A percentile compares a stretch with the other conserved stretches of the same genome.
These are phyloP conservation scores for Isabelozyma rhagii DNA, from an alignment of 805 yeast species.

Conservation along the genomic window DNA sequence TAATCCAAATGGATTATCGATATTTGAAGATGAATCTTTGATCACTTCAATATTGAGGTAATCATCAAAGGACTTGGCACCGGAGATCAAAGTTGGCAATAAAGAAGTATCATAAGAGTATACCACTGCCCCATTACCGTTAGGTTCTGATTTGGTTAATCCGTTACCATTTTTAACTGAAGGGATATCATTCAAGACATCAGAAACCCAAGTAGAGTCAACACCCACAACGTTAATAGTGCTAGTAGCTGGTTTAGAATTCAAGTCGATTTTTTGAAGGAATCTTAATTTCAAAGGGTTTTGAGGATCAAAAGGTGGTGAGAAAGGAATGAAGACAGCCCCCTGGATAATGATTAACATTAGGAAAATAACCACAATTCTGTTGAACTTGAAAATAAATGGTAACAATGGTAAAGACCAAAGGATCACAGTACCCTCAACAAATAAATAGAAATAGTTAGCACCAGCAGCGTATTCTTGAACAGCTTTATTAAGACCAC, in stretches of 20 bases:
- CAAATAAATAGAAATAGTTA: slow-evolving; percentile 23
- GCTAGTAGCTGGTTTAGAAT: slow-evolving; percentile 23
- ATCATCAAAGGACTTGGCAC: slow-evolving; percentile 33
- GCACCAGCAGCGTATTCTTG: slow-evolving; percentile 59
- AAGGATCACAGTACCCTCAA: slow-evolving; percentile 25
- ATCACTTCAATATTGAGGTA: slow-evolving; percentile 51
- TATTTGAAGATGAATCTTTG: slow-evolving; percentile 43
- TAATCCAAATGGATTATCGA: slow-evolving; percentile 57
- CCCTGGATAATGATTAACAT: slow-evolving; percentile 35
- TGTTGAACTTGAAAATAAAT: slow-evolving; percentile 65
- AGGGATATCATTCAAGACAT: slow-evolving; percentile 60
- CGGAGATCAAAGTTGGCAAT: slow-evolving; percentile 36
- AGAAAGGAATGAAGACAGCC: slow-evolving; percentile 32
- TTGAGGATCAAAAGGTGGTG: slow-evolving; percentile 55
- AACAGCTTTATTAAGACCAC: slow-evolving; percentile 66
- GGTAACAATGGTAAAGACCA: slow-evolving; percentile 56
- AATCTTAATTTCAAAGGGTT: slow-evolving; percentile 74
- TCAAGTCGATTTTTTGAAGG: slow-evolving; percentile 56
- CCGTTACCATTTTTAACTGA: slow-evolving; percentile 42
- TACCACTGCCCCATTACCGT: slow-evolving; percentile 46
- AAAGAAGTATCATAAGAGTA: slow-evolving; percentile 53
- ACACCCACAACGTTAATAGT: slow-evolving; percentile 50
- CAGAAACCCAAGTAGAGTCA: slow-evolving; percentile 40
- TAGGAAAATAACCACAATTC: slow-evolving; percentile 42
- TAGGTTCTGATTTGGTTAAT: slow-evolving; percentile 29